phyloP scores from a whole-genome alignment of 75 land plant genomes.

The Cryptomeria japonica region DNA sequence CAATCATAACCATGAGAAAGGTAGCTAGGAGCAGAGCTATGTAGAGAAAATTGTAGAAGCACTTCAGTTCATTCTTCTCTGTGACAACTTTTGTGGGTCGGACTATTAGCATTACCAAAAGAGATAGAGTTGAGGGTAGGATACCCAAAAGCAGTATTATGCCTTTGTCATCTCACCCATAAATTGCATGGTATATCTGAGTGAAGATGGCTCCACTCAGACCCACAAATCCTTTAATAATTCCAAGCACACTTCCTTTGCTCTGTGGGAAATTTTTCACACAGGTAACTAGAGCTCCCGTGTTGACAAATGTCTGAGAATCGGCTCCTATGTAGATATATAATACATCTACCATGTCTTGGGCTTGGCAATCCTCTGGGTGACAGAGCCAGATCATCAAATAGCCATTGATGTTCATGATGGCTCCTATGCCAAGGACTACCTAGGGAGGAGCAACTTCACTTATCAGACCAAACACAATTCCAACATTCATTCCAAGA shows the following conservation, averaged over 20 bases:
- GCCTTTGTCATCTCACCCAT: not conserved
- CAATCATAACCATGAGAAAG: slow-evolving; percentile 11
- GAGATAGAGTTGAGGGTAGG: not conserved
- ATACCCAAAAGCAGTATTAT: not conserved
- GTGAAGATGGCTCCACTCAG: slow-evolving; percentile 83
- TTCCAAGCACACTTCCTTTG: slow-evolving; percentile 61
- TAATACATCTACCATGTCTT: slow-evolving; percentile 44
- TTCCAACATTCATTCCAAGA: slow-evolving; percentile 27
- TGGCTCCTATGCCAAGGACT: not conserved
- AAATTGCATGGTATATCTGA: slow-evolving; percentile 18
- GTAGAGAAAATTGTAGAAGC: slow-evolving; percentile 25
- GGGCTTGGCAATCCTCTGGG: slow-evolving; percentile 17
- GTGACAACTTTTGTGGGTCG: not conserved
- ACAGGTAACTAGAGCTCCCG: slow-evolving; percentile 50
- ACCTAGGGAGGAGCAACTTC: not conserved
- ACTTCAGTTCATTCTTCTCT: not conserved
- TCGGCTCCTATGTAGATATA: slow-evolving; percentile 54
- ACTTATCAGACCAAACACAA: not conserved
- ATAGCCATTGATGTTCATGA: slow-evolving; percentile 35
- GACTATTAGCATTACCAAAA: not conserved
- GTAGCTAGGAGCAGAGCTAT: not conserved
- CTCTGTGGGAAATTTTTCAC: slow-evolving; percentile 57
- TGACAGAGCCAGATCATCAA: slow-evolving; percentile 47
- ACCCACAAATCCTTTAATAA: slow-evolving; percentile 74
- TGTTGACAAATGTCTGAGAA: slow-evolving; percentile 53